phyloP scores from a whole-genome alignment of 257 asterid species.

The Forsythia suspensa region DNA sequence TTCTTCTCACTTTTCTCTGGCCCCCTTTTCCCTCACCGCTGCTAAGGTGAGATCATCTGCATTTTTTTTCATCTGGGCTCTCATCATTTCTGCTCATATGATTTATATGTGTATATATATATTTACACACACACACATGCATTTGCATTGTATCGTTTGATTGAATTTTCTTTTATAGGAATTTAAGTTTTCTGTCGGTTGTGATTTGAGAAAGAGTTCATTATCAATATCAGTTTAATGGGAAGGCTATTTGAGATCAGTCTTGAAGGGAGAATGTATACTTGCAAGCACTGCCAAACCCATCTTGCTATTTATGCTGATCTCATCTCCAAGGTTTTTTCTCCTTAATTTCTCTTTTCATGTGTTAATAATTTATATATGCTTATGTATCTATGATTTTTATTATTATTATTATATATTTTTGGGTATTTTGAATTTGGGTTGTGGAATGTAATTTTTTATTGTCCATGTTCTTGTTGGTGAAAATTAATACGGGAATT shows the following conservation, averaged over 20 bases:
- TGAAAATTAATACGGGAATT: conserved; percentile 4
- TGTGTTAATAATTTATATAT: neutral
- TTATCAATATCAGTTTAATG: conserved; percentile 38
- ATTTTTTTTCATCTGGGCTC: conserved; percentile 8
- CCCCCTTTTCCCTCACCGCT: conserved; percentile 17
- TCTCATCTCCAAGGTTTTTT: conserved; percentile 63
- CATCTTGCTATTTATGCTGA: conserved; percentile 63
- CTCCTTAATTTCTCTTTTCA: neutral
- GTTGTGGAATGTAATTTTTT: neutral
- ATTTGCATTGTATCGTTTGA: conserved; percentile 18
- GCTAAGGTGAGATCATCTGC: conserved; percentile 34
- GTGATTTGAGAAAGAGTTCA: conserved; percentile 13
- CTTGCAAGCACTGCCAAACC: conserved; percentile 72
- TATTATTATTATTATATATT: neutral
- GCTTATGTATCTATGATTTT: conserved; percentile 2
- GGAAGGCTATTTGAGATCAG: conserved; percentile 61
- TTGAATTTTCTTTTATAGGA: neutral
- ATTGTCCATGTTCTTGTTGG: conserved; percentile 1
- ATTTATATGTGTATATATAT: neutral
- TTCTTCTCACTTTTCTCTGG: neutral
- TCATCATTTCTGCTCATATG: neutral
- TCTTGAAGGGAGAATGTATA: conserved; percentile 62
- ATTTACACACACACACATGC: neutral
- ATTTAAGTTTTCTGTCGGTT: neutral
- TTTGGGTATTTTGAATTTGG: conserved; percentile 6